phyloP scores from a whole-genome alignment of 1,284 basidiomycete genomes.

The Entoloma clypeatum region DNA sequence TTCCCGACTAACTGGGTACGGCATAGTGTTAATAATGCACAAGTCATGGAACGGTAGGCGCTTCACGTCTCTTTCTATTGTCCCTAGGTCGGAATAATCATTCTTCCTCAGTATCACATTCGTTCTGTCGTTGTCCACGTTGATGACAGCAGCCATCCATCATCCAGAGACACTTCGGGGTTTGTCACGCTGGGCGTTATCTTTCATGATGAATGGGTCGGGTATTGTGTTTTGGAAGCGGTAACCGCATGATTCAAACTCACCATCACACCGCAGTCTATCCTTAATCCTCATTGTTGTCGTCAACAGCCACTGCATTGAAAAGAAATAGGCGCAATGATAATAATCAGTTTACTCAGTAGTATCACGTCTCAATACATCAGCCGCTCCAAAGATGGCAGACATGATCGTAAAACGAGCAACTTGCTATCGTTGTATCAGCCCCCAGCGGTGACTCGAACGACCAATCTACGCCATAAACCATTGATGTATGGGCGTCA shows the following conservation, averaged over 20 bases:
- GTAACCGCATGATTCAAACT: conserved; percentile 27
- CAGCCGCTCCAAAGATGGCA: conserved; percentile 80
- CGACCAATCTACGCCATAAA: conserved; percentile 97
- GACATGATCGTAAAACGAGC: conserved; percentile 94
- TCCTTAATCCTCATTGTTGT: neutral
- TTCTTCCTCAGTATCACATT: conserved; percentile 41
- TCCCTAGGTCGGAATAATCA: conserved; percentile 5
- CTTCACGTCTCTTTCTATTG: conserved; percentile 3
- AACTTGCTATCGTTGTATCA: conserved; percentile 73
- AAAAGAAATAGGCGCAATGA: no score
- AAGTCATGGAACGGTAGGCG: conserved; percentile 50
- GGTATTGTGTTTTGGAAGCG: conserved; percentile 49
- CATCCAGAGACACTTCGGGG: conserved; percentile 62
- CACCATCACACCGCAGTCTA: conserved; percentile 11
- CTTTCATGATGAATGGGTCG: conserved; percentile 60
- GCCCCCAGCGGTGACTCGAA: conserved; percentile 31
- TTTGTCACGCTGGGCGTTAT: conserved; percentile 64
- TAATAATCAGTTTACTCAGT: no score
- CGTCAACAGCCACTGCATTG: neutral
- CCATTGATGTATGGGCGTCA: conserved; percentile 79
- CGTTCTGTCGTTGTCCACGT: conserved; percentile 56
- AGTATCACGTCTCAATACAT: no score
- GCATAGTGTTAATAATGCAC: conserved; percentile 36
- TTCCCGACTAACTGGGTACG: conserved; percentile 52
- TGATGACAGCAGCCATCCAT: conserved; percentile 61